phyloP scores from a whole-genome alignment of 1,284 basidiomycete species.

The Cutaneotrichosporon sp. region DNA sequence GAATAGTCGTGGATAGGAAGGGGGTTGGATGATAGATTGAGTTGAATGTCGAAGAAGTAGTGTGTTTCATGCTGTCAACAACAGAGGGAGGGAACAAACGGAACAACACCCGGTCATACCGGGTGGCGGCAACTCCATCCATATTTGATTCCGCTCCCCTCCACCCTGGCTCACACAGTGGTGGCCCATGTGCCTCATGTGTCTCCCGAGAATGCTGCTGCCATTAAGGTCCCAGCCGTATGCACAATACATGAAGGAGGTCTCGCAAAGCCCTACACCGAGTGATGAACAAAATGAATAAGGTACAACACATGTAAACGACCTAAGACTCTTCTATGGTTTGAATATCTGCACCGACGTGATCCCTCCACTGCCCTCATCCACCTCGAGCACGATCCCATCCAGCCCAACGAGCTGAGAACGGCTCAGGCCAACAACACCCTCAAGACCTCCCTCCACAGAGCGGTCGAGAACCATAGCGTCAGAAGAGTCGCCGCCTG shows the following conservation, averaged over 20 bases:
- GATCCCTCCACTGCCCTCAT: conserved; percentile 62
- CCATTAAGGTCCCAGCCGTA: too few relatives aligned
- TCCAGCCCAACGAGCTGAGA: conserved; percentile 65
- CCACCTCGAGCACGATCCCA: conserved; percentile 69
- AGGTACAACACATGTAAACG: background rate
- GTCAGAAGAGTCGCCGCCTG: conserved; percentile 28
- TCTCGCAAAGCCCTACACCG: too few relatives aligned
- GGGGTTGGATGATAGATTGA: too few relatives aligned
- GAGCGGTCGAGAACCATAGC: conserved; percentile 82
- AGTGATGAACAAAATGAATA: too few relatives aligned
- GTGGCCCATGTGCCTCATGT: too few relatives aligned
- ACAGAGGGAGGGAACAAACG: background rate
- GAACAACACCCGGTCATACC: too few relatives aligned
- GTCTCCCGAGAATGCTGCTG: too few relatives aligned
- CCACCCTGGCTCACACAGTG: too few relatives aligned
- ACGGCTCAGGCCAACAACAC: conserved; percentile 25
- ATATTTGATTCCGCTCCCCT: conserved; percentile 1
- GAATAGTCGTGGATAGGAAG: too few relatives aligned
- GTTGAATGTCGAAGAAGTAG: background rate
- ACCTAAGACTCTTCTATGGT: background rate
- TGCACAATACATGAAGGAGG: too few relatives aligned
- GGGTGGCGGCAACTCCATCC: too few relatives aligned
- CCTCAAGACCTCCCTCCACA: conserved; percentile 61
- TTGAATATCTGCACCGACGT: conserved; percentile 35
- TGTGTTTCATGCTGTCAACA: background rate